Base-by-base conservation (phyloP, 1,139 yeast genomes). In the Pichia kudriavzevii region DNA sequence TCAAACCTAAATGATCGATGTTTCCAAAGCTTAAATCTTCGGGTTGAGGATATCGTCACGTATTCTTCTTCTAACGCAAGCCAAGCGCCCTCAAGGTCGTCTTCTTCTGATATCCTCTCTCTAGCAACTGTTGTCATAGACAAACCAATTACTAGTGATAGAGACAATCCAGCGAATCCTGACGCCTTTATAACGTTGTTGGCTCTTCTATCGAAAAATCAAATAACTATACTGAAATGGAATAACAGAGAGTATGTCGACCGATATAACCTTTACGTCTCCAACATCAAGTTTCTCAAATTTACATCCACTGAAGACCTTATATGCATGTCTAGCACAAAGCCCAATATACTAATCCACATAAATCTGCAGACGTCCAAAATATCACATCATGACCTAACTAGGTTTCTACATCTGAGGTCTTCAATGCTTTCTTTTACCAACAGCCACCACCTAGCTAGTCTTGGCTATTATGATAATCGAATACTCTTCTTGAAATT, bases 61-160 rank as follows among this genome's bases (percentile, higher is more conserved):
- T 37, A 37, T 37, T 30, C 30, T 24, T 33, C 28, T 16, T 6
- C 34, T 10, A 26, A 35, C 5, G 24, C 32, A 3, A 15, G 10
- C 4, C 38, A 37, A 21, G 12, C 13, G 6, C 17, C 20, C 6
- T 15, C 28, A 5, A 25, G 12, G 7, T 32, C 31, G 22, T 15
- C 32, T 2, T 27, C 30, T 9, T 39, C 44, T 3, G 59, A 54
- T 32, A 41, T 55, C 11, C 47, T 55, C 15, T 55, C 59, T 2
- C 32, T 55, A 26, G 58, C 58, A 9, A 53, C 57, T 1, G 47
- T 48, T 13, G 42, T 49, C 13, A 26, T 44, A 20, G 43, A 43
- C 19, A 21, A 23, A 14, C 4, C 15, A 31, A 26, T n/a, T n/a
- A n/a, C n/a, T n/a, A n/a, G n/a, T 21, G 28, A 29, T 4, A 38